Base-by-base conservation (phyloP, 2,329 filamentous ascomycete genomes). In the Coniochaeta sp. region DNA sequence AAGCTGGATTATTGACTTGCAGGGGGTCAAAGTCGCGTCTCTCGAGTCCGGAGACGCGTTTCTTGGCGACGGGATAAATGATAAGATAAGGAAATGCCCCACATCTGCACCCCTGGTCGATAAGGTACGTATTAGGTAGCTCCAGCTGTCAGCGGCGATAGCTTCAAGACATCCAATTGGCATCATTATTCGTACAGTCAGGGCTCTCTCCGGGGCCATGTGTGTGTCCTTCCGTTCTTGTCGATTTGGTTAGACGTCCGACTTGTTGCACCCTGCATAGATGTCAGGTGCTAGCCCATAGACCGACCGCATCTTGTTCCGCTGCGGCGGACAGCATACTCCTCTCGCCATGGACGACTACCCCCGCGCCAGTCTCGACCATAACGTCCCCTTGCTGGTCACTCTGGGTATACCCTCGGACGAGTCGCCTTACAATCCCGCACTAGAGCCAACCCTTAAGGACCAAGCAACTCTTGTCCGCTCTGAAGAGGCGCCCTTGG, bases 301-400 rank as follows among this genome's bases (percentile, higher is more conserved):
- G 20, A 42, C 12, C 18, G 20, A 42, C 12, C 18, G 38, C 20
- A 22, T 42, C 38, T 24, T 22, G 12, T n/a, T 14, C 18, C 3
- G 38, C 38, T 42, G 38, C 38, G 18, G 38, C 38, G 38, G 38
- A 26, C 38, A 26, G 38, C 38, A 26, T 26, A 18, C 18, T 14
- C 6, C 18, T n/a, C n/a, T 24, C 20, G 57, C 60, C 56, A 94
- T 94, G 89, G 87, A 94, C 69, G 87, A 81, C 61, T 92, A 90
- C 70, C 87, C 88, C 51, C 67, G 73, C 53, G 86, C 86, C 68
- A 95, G 91, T 73, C 76, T 95, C 67, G 82, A 85, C 66, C 91
- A 94, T 71, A 95, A 94, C 70, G 78, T 95, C 61, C 92, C 92
- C 31, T 78, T 96, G 52, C 72, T 97, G 55, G 75, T 95, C 46